phyloP scores from a whole-genome alignment of 2,329 filamentous ascomycete species.

The Amesomyces nigricolor region DNA sequence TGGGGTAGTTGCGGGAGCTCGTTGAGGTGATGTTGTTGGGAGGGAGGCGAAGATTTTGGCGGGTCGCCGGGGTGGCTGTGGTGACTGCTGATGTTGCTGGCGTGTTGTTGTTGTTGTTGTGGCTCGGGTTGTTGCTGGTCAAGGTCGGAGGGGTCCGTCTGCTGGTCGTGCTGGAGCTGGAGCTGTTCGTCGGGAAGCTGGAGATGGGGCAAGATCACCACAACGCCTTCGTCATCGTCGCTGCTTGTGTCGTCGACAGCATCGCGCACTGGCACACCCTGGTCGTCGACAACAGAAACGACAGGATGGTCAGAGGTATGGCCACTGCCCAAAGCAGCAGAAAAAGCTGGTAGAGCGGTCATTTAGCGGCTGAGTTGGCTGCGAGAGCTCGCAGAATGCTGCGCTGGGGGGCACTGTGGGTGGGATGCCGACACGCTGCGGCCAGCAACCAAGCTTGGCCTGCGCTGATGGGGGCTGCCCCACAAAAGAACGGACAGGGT shows the following conservation, averaged over 20 bases:
- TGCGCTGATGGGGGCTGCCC: conserved; percentile 1
- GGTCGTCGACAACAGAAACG: conserved; percentile 6
- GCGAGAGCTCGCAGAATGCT: conserved; percentile 1
- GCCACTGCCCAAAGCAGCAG: conserved; percentile 26
- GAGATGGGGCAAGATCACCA: conserved; percentile 39
- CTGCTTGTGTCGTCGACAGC: conserved; percentile 7
- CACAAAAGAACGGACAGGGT: conserved; percentile 7
- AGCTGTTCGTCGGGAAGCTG: conserved; percentile 34
- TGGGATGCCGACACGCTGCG: background rate
- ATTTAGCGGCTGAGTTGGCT: conserved; percentile 21
- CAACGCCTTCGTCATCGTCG: conserved; percentile 11
- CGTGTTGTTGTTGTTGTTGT: conserved; percentile 20
- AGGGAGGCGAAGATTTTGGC: conserved; percentile 16
- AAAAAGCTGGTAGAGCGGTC: conserved; percentile 20
- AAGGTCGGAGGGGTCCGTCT: too few species aligned
- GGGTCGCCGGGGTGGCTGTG: conserved; percentile 13
- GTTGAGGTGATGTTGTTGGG: conserved; percentile 17
- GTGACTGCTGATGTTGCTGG: conserved; percentile 20
- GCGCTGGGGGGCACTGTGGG: background rate
- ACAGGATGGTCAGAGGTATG: conserved; percentile 4
- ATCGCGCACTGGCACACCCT: conserved; percentile 12
- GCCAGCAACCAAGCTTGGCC: background rate
- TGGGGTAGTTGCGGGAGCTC: conserved; percentile 9
- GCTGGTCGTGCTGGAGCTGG: conserved; percentile 27
- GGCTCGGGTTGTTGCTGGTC: conserved; percentile 11